Percentiles rank a stretch among this genome's conserved stretches.
Conservation (phyloP, 2,329 filamentous ascomycete genomes). For the Neonectria hederae region DNA sequence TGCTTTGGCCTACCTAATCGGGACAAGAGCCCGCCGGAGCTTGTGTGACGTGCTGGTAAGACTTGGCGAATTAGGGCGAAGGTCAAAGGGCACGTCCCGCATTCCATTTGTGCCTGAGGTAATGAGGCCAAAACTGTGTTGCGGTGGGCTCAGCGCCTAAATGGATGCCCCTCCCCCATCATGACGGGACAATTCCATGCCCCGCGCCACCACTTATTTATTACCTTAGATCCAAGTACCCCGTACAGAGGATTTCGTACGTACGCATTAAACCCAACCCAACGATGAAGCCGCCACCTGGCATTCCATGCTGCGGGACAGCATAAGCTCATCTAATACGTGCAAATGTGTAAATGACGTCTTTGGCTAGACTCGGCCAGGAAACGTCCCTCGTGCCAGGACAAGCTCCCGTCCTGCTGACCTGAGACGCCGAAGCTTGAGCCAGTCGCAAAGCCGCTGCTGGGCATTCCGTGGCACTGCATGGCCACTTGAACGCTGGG, state of each 20-base stretch:
- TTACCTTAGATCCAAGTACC: too few species aligned
- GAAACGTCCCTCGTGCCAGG: slow-evolving; percentile 25
- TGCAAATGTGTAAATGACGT: background rate
- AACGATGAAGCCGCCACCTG: slow-evolving; percentile 12
- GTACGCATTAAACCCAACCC: background rate
- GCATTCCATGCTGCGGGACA: slow-evolving; percentile 14
- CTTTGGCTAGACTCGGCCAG: slow-evolving; percentile 27
- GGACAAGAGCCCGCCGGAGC: slow-evolving; percentile 12
- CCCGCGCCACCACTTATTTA: slow-evolving; percentile 8
- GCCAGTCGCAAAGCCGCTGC: slow-evolving; percentile 22
- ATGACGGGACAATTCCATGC: slow-evolving; percentile 5
- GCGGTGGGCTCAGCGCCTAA: background rate
- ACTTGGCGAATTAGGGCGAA: slow-evolving; percentile 15
- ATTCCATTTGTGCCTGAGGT: background rate
- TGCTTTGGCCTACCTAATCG: slow-evolving; percentile 20
- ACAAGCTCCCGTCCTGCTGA: slow-evolving; percentile 35
- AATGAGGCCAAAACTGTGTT: too few species aligned
- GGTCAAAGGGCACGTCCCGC: slow-evolving; percentile 9
- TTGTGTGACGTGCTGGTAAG: slow-evolving; percentile 18
- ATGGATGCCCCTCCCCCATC: slow-evolving; percentile 16
- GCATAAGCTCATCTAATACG: background rate
- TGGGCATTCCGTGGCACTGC: slow-evolving; percentile 30
- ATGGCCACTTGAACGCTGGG: slow-evolving; percentile 1
- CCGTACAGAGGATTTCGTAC: background rate
- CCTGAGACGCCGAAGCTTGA: slow-evolving; percentile 1